Evolutionary conservation across 1,139 yeast species (phyloP), one percentile per base, ranked within the genome.

Genomic region (Yamadazyma friedrichii): DNA sequence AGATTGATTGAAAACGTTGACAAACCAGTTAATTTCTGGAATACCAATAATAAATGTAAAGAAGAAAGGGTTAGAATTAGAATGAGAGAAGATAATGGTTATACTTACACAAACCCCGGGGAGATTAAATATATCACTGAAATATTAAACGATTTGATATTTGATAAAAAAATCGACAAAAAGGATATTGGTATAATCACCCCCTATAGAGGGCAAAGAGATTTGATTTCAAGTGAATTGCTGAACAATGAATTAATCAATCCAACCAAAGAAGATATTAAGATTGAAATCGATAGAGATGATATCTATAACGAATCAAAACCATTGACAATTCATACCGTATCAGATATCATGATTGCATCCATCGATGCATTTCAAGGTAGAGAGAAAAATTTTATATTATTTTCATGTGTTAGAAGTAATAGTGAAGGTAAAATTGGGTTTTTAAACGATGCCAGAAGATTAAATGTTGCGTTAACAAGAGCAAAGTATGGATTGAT

Each of bases 201-300:
- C 1, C 88, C 88, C 10, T 84, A 84, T 55, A 74, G 87, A 41
- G 88, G 87, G 0, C 89, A 84, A 55, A 67, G 89, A 52, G 88
- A 82, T 54, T 58, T 78, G 43, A 65, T 84, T 12, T 80, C 88
- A 0, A 59, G 70, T 2, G 51, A 57, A 2, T 63, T 82, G 36
- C 76, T 74, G 28, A 59, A 64, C 20, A 82, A 83, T 54, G 64
- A 64, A 8, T 53, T 81, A 10, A 67, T 83, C 39, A 83, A 83
- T 54, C 88, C 88, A 0, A 58, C 60, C 9, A 59, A 65, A n/a
- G 66, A 66, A 36, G 75, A 67, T 3, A 64, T 81, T 38, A 67
- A 65, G 38, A 67, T 74, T 38, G 82, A 78, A 43, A 66, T 72
- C 17, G 85, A 80, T 52, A 70, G 79, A 41, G 84, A 78, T 50